Evolutionary conservation across 192 early-diverging fungal species (phyloP).

Genomic region (Anaeromyces robustus): DNA sequence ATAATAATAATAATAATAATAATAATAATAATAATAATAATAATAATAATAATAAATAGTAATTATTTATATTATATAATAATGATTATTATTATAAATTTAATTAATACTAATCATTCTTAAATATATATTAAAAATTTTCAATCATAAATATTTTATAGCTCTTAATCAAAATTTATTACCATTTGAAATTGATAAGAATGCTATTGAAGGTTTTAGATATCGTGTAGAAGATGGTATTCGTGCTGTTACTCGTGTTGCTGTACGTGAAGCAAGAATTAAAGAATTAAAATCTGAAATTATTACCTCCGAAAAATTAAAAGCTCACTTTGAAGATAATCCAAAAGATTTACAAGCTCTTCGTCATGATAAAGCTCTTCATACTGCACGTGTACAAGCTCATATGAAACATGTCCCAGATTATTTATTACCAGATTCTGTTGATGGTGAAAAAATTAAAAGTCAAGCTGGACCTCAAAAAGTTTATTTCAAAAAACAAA

Average conservation of each 20-base stretch:
- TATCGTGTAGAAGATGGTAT: conserved; percentile 84
- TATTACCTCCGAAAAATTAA: conserved; percentile 85
- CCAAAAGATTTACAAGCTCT: conserved; percentile 81
- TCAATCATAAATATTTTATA: neutral
- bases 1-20: no score
- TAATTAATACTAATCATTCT: no score
- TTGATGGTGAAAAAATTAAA: neutral
- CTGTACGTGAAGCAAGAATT: conserved; percentile 79
- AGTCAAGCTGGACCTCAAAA: neutral
- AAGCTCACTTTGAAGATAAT: conserved; percentile 93
- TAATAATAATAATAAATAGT: no score
- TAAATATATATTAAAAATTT: neutral
- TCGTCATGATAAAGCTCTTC: conserved; percentile 78
- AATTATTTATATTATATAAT: no score
- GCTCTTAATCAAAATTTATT: conserved; percentile 28
- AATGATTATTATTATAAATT: no score
- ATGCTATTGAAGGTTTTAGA: conserved; percentile 74
- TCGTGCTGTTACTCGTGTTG: conserved; percentile 48
- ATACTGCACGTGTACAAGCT: conserved; percentile 59
- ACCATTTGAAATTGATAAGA: conserved; percentile 78
- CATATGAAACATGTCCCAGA: conserved; percentile 89
- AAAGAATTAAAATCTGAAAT: conserved; percentile 93
- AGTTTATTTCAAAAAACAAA: neutral
- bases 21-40: no score
- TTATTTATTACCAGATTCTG: conserved; percentile 65